These are phyloP conservation scores for Rhododendron molle DNA, from an alignment of 148 eudicot species.

Conservation along the genomic window DNA sequence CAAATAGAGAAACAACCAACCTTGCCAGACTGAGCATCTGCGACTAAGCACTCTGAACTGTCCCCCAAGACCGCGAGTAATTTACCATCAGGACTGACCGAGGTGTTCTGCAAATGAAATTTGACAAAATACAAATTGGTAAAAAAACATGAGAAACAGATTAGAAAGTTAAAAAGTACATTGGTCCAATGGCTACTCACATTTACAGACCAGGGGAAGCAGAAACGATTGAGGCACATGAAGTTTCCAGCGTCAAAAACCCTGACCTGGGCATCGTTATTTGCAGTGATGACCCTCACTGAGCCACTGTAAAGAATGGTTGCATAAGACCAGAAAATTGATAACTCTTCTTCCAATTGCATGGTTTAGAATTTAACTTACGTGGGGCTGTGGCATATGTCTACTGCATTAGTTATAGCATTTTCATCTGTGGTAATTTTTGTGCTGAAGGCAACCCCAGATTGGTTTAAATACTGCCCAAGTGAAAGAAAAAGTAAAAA, in stretches of 20 bases:
- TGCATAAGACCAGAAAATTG: neutral
- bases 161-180: neutral
- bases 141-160: neutral
- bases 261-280: slow-evolving; percentile 82
- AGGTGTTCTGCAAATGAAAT: slow-evolving; percentile 20
- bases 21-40: slow-evolving; percentile 80
- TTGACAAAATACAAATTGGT: neutral
- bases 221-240: slow-evolving; percentile 42
- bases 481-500: slow-evolving; percentile 2
- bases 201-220: slow-evolving; percentile 90
- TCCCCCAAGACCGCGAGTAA: slow-evolving; percentile 81
- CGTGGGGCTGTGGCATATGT: slow-evolving; percentile 46
- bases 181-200: slow-evolving; percentile 39
- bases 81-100: slow-evolving; percentile 73
- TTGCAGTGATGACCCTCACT: slow-evolving; percentile 54
- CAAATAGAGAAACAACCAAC: slow-evolving; percentile 14
- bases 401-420: slow-evolving; percentile 83
- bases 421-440: slow-evolving; percentile 53
- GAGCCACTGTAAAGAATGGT: slow-evolving; percentile 49
- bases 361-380: slow-evolving; percentile 12
- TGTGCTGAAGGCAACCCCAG: slow-evolving; percentile 65
- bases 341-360: neutral
- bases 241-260: slow-evolving; percentile 60
- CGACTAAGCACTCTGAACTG: slow-evolving; percentile 69
- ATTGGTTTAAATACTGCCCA: slow-evolving; percentile 50